Evolutionary conservation across 805 yeast species (phyloP).

Genomic region (Torulaspora microellipsoides): DNA sequence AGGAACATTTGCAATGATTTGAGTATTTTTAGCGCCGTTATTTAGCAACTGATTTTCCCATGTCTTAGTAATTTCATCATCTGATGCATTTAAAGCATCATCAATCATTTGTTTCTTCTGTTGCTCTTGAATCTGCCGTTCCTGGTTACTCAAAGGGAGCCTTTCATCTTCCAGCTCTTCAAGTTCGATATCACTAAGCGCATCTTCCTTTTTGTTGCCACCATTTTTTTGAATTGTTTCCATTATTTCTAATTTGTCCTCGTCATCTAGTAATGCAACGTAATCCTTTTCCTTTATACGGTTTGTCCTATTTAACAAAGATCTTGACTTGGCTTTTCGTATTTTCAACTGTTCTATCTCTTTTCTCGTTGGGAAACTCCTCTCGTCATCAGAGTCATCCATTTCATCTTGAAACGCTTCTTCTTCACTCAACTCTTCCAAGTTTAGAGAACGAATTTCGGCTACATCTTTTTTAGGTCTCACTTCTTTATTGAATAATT

Average conservation of each 20-base stretch:
- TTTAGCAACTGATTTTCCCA: constrained; percentile 20
- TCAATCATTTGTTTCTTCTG: constrained; percentile 19
- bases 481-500: constrained; percentile 4
- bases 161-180: constrained; percentile 26
- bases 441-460: constrained; percentile 12
- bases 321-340: constrained; percentile 3
- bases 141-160: constrained; percentile 23
- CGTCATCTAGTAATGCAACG: constrained; percentile 23
- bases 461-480: neutral
- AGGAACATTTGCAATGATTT: neutral
- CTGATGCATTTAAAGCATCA: constrained; percentile 16
- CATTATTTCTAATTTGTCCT: constrained; percentile 26
- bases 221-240: constrained; percentile 20
- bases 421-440: constrained; percentile 20
- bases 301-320: neutral
- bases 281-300: constrained; percentile 23
- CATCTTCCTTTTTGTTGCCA: constrained; percentile 16
- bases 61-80: constrained; percentile 5
- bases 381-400: constrained; percentile 1
- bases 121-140: constrained; percentile 8
- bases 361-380: constrained; percentile 8
- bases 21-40: constrained; percentile 6
- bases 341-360: constrained; percentile 13
- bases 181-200: constrained; percentile 10
- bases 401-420: constrained; percentile 3